Conservation (phyloP, 2,329 filamentous ascomycete species). For the Fusarium foetens region DNA sequence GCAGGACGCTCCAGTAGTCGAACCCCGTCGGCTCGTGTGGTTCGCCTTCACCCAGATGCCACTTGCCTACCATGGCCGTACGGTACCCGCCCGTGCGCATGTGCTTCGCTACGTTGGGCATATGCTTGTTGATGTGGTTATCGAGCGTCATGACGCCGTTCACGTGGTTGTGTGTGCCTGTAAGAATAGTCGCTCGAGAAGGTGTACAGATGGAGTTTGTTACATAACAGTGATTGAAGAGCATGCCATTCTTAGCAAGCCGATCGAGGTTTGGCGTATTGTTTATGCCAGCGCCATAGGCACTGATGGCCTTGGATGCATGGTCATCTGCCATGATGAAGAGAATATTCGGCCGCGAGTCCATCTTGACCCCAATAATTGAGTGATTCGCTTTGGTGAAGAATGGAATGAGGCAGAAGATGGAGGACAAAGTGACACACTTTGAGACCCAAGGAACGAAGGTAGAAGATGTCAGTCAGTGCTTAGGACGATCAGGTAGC, state of each 20-base stretch:
- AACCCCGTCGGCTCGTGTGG: constrained; percentile 60
- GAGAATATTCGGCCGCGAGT: constrained; percentile 45
- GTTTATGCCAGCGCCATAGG: constrained; percentile 63
- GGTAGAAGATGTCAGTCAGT: not conserved
- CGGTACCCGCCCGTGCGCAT: constrained; percentile 58
- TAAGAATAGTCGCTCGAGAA: constrained; percentile 60
- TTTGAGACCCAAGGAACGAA: not conserved
- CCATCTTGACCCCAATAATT: not conserved
- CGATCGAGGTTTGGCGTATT: constrained; percentile 62
- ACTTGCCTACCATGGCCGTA: constrained; percentile 65
- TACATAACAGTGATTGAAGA: constrained; percentile 64
- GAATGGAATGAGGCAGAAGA: not conserved
- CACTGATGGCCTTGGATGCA: constrained; percentile 58
- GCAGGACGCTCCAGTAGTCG: constrained; percentile 62
- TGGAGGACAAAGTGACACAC: not conserved
- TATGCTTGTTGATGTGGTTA: constrained; percentile 56
- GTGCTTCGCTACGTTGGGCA: constrained; percentile 63
- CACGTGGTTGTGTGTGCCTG: constrained; percentile 63
- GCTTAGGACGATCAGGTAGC: too few species aligned
- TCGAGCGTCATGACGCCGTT: constrained; percentile 63
- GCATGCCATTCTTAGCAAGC: constrained; percentile 60
- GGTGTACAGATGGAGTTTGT: constrained; percentile 65
- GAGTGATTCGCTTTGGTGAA: not conserved
- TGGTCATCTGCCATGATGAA: constrained; percentile 68
- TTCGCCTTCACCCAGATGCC: constrained; percentile 62